These are phyloP conservation scores for Wickerhamiella dianesei DNA, from an alignment of 805 yeast genomes.

Conservation along the genomic window DNA sequence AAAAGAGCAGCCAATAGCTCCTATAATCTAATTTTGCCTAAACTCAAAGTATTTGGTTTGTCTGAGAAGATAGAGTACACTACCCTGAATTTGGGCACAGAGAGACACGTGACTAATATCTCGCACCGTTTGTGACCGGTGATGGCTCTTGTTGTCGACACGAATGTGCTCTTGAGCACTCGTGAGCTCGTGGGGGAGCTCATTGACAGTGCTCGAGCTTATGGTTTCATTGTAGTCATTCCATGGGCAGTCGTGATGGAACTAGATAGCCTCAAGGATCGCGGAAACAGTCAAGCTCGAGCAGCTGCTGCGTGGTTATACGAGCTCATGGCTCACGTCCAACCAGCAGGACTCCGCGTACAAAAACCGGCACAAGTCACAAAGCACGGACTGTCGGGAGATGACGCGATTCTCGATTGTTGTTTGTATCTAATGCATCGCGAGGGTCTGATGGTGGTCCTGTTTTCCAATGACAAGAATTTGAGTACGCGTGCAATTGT, in stretches of 20 bases:
- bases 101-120: no score
- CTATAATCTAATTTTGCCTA: not conserved
- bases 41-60: no score
- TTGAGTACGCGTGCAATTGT: constrained; percentile 64
- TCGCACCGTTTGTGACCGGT: not conserved
- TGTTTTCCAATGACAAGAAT: constrained; percentile 74
- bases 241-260: constrained; percentile 64
- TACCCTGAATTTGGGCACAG: no score
- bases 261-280: constrained; percentile 65
- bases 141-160: constrained; percentile 49
- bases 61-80: no score
- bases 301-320: constrained; percentile 72
- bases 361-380: constrained; percentile 47
- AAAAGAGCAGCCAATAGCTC: not conserved
- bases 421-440: constrained; percentile 46
- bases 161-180: constrained; percentile 69
- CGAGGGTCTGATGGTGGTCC: constrained; percentile 29
- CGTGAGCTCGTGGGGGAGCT: constrained; percentile 44
- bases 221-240: constrained; percentile 41
- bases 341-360: constrained; percentile 39
- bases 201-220: constrained; percentile 28
- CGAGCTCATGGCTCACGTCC: constrained; percentile 37
- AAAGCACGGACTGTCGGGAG: constrained; percentile 38
- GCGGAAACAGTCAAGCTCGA: constrained; percentile 36
- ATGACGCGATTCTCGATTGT: constrained; percentile 79